Percentiles rank a stretch among this genome's conserved stretches.
Conservation (phyloP, 345 rosid genomes). For the Gossypium sturtianum region DNA sequence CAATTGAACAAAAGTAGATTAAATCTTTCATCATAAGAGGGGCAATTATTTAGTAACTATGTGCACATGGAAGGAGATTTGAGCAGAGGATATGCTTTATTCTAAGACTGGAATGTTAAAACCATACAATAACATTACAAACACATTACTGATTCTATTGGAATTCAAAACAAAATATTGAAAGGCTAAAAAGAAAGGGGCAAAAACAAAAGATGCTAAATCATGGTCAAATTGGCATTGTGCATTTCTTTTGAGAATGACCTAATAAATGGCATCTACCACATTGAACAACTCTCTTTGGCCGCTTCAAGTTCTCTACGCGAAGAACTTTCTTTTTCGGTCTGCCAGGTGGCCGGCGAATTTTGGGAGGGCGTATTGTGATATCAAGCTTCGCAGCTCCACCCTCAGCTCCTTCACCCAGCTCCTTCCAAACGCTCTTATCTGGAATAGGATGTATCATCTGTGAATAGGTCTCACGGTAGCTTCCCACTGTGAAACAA, state of each 20-base stretch:
- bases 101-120: conserved; percentile 15
- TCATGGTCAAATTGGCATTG: conserved; percentile 61
- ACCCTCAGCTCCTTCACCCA: conserved; percentile 46
- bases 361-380: conserved; percentile 72
- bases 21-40: too few relatives aligned
- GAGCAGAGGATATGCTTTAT: conserved; percentile 18
- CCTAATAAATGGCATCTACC: conserved; percentile 98
- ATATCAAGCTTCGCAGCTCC: conserved; percentile 58
- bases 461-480: conserved; percentile 74
- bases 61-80: not conserved
- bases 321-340: conserved; percentile 90
- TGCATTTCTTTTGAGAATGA: conserved; percentile 98
- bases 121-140: conserved; percentile 41
- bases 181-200: not conserved
- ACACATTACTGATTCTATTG: conserved; percentile 21
- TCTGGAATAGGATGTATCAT: conserved; percentile 63
- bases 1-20: too few relatives aligned
- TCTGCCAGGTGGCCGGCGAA: conserved; percentile 96
- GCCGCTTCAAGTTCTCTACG: conserved; percentile 90
- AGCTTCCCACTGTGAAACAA: conserved; percentile 72
- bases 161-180: conserved; percentile 6
- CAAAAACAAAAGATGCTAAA: conserved; percentile 6
- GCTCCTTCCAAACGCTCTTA: conserved; percentile 58
- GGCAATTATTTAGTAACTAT: not conserved
- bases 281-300: conserved; percentile 91